Evolutionary conservation across 1,284 basidiomycete species (phyloP).

Genomic region (Leucoagaricus sp.): DNA sequence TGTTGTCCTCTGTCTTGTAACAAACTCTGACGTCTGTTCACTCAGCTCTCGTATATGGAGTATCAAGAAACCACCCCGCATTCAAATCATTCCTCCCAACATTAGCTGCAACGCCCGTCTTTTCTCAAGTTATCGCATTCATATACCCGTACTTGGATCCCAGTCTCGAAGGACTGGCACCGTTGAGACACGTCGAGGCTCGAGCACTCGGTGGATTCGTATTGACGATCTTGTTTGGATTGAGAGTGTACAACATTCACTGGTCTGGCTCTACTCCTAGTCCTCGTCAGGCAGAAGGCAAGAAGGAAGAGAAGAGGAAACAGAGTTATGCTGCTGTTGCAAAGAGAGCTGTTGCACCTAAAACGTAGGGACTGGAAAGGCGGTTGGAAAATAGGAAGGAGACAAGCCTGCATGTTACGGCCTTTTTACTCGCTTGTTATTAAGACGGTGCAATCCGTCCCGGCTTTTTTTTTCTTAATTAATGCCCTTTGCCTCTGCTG

Average conservation of each 20-base stretch:
- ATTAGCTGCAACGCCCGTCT: not conserved
- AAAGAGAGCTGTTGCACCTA: no score
- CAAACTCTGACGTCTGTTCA: not conserved
- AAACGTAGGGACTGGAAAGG: no score
- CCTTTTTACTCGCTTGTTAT: no score
- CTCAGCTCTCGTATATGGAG: slow-evolving; percentile 9
- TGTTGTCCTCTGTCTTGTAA: not conserved
- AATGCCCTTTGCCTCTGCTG: no score
- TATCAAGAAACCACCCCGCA: slow-evolving; percentile 10
- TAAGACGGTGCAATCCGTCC: no score
- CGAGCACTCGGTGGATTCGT: slow-evolving; percentile 6
- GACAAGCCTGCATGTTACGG: no score
- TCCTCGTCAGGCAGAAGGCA: no score
- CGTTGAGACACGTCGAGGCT: slow-evolving; percentile 2
- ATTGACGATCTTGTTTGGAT: slow-evolving; percentile 5
- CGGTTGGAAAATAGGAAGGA: no score
- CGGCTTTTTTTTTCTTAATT: no score
- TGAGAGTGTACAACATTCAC: slow-evolving; percentile 13
- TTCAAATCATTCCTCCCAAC: slow-evolving; percentile 1
- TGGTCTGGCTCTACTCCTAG: slow-evolving; percentile 3
- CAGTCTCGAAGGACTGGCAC: not conserved
- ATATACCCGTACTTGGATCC: not conserved
- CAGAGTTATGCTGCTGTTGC: no score
- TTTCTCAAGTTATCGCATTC: not conserved
- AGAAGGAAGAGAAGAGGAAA: no score